These are phyloP conservation scores for Acanthamoeba castellanii DNA, from an alignment of 208 protist species.

Conservation along the genomic window DNA sequence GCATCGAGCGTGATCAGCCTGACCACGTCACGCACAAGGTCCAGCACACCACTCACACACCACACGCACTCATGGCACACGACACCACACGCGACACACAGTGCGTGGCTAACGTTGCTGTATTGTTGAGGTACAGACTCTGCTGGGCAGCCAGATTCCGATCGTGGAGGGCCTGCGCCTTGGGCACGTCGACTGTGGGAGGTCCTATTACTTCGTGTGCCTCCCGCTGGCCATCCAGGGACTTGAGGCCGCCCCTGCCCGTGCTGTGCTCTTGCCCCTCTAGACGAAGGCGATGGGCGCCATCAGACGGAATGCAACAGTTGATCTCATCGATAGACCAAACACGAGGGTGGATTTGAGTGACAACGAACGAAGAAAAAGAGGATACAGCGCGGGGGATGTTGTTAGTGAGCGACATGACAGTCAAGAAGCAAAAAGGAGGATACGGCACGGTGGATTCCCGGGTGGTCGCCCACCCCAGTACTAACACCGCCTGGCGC, in stretches of 20 bases:
- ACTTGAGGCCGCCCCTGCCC: slow-evolving; percentile 15
- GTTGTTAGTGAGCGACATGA: too few species aligned
- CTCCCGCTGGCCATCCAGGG: slow-evolving; percentile 28
- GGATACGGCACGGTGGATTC: too few species aligned
- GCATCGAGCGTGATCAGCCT: slow-evolving; percentile 26
- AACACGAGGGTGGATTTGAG: too few species aligned
- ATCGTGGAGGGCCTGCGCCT: slow-evolving; percentile 39
- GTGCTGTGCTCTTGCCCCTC: not conserved
- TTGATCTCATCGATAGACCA: too few species aligned
- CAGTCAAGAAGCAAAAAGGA: too few species aligned
- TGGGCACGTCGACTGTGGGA: not conserved
- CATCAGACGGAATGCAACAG: too few species aligned
- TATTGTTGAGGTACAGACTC: not conserved
- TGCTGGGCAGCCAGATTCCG: not conserved
- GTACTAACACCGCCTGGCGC: too few species aligned
- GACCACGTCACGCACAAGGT: slow-evolving; percentile 47
- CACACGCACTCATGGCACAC: not conserved
- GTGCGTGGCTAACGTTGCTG: too few species aligned
- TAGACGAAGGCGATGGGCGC: not conserved
- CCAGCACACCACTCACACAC: not conserved
- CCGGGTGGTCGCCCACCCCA: too few species aligned
- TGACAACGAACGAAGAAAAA: too few species aligned
- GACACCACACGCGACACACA: not conserved
- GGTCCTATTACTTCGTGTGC: slow-evolving; percentile 23
- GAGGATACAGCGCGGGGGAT: too few species aligned